Conservation (phyloP, 2,329 filamentous ascomycete genomes). For the Annulohypoxylon truncatum region DNA sequence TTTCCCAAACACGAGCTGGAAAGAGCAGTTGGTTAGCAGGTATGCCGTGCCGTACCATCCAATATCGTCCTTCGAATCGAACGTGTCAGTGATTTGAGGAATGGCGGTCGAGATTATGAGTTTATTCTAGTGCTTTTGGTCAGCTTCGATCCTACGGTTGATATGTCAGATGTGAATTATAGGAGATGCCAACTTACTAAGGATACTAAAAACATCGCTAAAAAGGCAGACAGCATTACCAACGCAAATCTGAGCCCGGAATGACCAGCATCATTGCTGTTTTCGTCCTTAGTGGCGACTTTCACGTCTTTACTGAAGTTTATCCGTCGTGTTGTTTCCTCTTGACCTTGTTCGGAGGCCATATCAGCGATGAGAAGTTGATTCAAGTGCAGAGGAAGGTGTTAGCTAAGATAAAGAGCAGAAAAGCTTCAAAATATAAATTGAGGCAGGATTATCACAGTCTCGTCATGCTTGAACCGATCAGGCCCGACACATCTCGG, state of each 20-base stretch:
- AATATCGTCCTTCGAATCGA: neutral
- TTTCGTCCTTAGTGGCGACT: neutral
- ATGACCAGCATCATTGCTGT: neutral
- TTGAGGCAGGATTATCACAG: neutral
- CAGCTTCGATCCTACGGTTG: neutral
- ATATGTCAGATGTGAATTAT: neutral
- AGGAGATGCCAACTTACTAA: neutral
- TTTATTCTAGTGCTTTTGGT: neutral
- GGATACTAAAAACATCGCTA: neutral
- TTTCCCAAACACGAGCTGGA: constrained; percentile 3
- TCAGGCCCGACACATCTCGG: neutral
- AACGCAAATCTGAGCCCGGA: neutral
- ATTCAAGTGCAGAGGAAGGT: neutral
- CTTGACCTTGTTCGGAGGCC: neutral
- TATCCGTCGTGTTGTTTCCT: neutral
- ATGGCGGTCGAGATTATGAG: constrained; percentile 10
- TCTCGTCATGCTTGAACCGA: neutral
- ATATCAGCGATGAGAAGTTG: neutral
- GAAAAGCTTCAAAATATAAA: neutral
- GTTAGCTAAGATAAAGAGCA: neutral
- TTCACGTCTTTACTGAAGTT: neutral
- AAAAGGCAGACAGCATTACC: neutral
- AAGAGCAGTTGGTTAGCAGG: constrained; percentile 2
- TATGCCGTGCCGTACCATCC: constrained; percentile 8
- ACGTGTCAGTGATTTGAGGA: constrained; percentile 2